Evolutionary conservation across 2,329 filamentous ascomycete genomes (phyloP), one percentile per base, ranked within the genome.

Genomic region (Mycosphaerella sp.): DNA sequence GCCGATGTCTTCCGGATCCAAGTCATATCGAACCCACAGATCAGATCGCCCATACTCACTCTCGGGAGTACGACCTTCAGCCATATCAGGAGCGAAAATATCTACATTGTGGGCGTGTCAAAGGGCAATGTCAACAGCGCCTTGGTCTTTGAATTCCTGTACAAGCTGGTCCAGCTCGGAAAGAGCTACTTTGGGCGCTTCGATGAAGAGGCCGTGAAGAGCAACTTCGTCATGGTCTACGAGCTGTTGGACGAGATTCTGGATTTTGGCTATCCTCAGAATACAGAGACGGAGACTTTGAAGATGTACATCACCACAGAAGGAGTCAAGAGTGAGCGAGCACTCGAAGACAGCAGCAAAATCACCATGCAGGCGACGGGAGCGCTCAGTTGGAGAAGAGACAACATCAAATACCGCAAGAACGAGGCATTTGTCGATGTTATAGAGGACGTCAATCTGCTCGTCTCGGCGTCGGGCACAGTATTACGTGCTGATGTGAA

Each of bases 271-370:
- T 98, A 98, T 71, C 93, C 93, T 34, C 93, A 98, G 72, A 97
- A 97, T 72, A 98, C 93, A 59, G 93, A 98, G 75, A 95, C 92
- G 51, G 93, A 98, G 72, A 97, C 93, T 12, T 78, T 98, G 65
- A 98, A 98, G 75, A 97, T 97, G 92, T 98, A 98, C 78, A 98
- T 98, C 68, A 98, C 95, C 42, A 98, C 93, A 36, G 93, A 98
- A 76, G 93, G 93, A 55, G 92, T 98, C 74, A 96, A 96, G 73
- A 95, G 90, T 32, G 90, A 90, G 71, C 78, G 84, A 62, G 86
- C 84, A 74, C 72, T 70, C 70, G 89, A 95, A 70, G 92, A 98
- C 72, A 96, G 92, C 48, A 92, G 90, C 63, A 93, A 92, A 71
- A 98, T 98, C 73, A 98, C 93, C 26, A 96, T 97, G 91, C 93